These are phyloP conservation scores for Phytophthora agathidicida DNA, from an alignment of 352 stramenopile species.

Conservation along the genomic window DNA sequence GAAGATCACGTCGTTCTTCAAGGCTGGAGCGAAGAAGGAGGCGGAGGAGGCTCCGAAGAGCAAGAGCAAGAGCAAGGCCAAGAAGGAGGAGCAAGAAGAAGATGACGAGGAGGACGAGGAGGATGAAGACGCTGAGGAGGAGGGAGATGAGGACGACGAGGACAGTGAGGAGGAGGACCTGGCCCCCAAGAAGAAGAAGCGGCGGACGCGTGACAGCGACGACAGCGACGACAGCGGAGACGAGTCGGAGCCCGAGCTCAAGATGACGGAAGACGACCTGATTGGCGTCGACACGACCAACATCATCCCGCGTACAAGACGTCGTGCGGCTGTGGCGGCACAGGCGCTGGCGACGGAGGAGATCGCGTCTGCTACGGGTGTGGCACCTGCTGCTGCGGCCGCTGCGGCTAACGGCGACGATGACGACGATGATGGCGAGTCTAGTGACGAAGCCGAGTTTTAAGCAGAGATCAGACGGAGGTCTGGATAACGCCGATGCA, in stretches of 20 bases:
- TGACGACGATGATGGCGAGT: conserved; percentile 72
- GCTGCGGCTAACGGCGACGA: conserved; percentile 9
- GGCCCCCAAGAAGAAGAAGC: conserved; percentile 71
- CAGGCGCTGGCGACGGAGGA: conserved; percentile 74
- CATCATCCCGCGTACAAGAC: conserved; percentile 82
- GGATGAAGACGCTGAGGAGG: conserved; percentile 55
- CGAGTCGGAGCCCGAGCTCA: conserved; percentile 77
- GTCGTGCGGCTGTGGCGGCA: conserved; percentile 73
- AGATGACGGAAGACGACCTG: conserved; percentile 88
- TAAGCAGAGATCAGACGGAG: conserved; percentile 38
- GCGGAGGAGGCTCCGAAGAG: conserved; percentile 27
- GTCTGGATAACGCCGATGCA: conserved; percentile 6
- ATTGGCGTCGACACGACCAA: conserved; percentile 85
- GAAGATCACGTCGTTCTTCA: conserved; percentile 42
- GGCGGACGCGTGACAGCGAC: conserved; percentile 64
- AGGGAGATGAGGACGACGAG: conserved; percentile 48
- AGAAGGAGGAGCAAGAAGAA: conserved; percentile 38
- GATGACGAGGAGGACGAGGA: conserved; percentile 55
- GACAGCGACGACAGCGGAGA: conserved; percentile 65
- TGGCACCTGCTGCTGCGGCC: conserved; percentile 10
- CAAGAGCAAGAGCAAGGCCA: conserved; percentile 50
- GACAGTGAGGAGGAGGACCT: conserved; percentile 57
- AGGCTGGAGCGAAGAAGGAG: conserved; percentile 24
- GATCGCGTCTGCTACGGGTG: conserved; percentile 29
- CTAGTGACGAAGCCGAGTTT: conserved; percentile 88